Conservation (phyloP, 148 eudicot species). For the Cornus controversa region DNA sequence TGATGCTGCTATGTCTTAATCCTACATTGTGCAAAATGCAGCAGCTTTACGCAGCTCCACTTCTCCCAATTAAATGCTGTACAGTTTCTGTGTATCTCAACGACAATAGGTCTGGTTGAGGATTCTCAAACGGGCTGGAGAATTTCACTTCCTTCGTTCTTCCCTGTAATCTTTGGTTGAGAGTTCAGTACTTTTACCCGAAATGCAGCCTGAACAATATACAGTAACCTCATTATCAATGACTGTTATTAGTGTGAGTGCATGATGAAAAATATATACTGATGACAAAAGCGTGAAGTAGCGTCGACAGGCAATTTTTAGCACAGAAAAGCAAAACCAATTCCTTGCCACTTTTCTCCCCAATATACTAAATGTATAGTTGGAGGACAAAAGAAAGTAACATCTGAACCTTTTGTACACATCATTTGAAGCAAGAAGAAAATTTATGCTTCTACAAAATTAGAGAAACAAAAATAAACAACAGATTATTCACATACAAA, state of each 20-base stretch:
- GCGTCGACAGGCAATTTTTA: no score
- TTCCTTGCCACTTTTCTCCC: no score
- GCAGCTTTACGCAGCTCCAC: neutral
- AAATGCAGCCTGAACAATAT: conserved; percentile 42
- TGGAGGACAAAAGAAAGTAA: no score
- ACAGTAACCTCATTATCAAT: neutral
- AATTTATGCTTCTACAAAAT: no score
- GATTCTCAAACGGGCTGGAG: conserved; percentile 34
- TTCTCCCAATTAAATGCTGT: conserved; percentile 21
- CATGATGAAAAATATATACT: neutral
- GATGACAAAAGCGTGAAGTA: no score
- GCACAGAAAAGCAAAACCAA: no score
- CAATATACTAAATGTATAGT: no score
- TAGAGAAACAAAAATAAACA: no score
- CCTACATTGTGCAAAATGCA: conserved; percentile 10
- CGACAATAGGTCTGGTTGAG: conserved; percentile 17
- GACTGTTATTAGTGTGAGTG: neutral
- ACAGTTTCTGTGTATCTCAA: conserved; percentile 16
- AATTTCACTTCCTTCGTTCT: conserved; percentile 23
- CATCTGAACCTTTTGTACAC: no score
- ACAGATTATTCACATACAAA: no score
- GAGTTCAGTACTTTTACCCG: conserved; percentile 54
- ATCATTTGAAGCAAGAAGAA: no score
- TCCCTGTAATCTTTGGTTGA: conserved; percentile 25
- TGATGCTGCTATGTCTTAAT: neutral